Evolutionary conservation across 139 green algal species (phyloP).

Genomic region (Tetradesmus lagerheimii): DNA sequence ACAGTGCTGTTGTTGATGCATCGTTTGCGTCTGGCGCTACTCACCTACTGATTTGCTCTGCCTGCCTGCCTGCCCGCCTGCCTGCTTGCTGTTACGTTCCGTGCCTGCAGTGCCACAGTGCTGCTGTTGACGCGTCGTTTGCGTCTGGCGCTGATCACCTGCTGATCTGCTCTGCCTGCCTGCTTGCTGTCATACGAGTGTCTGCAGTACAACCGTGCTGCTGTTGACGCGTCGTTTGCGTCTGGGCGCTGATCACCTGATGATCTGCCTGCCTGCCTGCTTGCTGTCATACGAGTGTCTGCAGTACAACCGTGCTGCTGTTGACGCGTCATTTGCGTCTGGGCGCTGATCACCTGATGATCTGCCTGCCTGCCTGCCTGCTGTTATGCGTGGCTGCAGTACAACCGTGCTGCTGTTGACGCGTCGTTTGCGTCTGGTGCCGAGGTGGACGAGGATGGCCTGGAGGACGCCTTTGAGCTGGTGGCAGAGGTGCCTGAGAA

Average conservation of each 20-base stretch:
- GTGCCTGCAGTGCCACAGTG: not conserved
- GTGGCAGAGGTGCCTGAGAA: constrained; percentile 85
- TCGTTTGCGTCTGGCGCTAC: no score
- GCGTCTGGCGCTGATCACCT: no score
- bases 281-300: not conserved
- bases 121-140: no score
- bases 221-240: no score
- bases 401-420: constrained; percentile 69
- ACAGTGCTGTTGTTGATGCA: no score
- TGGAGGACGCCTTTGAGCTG: constrained; percentile 98
- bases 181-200: not conserved
- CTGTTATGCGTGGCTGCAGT: not conserved
- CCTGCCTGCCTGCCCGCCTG: no score
- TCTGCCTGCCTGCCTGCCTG: not conserved
- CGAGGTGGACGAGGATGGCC: constrained; percentile 89
- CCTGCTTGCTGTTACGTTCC: no score
- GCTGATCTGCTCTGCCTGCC: no score
- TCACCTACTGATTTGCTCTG: no score
- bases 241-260: not conserved
- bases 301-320: no score
- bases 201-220: constrained; percentile 26
- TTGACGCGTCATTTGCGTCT: no score
- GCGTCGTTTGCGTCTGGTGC: constrained; percentile 66
- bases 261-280: no score
- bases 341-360: not conserved